phyloP scores from a whole-genome alignment of 2,329 filamentous ascomycete genomes.

The Thelonectria discophora region DNA sequence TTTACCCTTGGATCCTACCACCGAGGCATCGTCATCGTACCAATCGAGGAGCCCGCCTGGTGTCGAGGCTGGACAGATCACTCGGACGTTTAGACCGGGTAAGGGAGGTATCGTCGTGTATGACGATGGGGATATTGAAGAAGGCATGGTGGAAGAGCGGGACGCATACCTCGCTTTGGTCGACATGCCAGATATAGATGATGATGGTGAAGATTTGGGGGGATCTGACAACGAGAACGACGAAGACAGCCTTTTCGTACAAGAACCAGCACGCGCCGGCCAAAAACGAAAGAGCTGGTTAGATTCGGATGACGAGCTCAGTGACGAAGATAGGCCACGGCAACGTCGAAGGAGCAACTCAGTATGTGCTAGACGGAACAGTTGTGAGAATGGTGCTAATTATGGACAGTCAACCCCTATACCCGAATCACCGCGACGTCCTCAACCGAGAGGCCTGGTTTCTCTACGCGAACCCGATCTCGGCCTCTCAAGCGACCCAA shows the following conservation, averaged over 20 bases:
- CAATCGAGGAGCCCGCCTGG: conserved; percentile 67
- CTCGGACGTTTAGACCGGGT: conserved; percentile 76
- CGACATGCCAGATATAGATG: conserved; percentile 90
- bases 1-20: conserved; percentile 63
- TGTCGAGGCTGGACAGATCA: conserved; percentile 77
- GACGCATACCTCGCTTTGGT: conserved; percentile 86
- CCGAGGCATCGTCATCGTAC: conserved; percentile 57
- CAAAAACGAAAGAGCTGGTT: conserved; percentile 85
- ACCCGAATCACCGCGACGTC: conserved; percentile 68
- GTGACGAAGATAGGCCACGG: conserved; percentile 77
- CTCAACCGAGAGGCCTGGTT: conserved; percentile 67
- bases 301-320: conserved; percentile 72
- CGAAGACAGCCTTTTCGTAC: conserved; percentile 54
- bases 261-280: conserved; percentile 55
- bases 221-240: conserved; percentile 64
- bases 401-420: conserved; percentile 69
- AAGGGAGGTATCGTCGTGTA: conserved; percentile 92
- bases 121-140: conserved; percentile 94
- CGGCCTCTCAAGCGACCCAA: conserved; percentile 58
- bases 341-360: conserved; percentile 90
- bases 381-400: conserved; percentile 27
- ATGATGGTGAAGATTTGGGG: conserved; percentile 71
- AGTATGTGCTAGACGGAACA: conserved; percentile 57
- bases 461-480: conserved; percentile 60
- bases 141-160: conserved; percentile 76